Percentiles rank a stretch among this genome's conserved stretches.
phyloP scores from a whole-genome alignment of 2,329 filamentous ascomycete genomes.

The Alternaria sp. region DNA sequence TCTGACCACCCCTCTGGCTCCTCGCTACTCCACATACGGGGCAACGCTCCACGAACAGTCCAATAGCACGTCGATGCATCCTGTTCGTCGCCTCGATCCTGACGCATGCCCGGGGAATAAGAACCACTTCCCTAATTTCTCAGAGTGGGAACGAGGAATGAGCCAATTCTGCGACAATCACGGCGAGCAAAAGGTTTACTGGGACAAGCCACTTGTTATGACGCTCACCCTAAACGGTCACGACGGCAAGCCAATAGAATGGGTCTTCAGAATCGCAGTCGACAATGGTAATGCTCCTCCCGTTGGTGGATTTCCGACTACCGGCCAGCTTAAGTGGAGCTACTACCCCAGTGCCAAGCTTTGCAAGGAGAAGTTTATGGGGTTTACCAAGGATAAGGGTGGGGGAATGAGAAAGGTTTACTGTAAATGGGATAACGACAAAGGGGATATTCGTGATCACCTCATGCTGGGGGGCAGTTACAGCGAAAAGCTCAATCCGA shows the following conservation, averaged over 20 bases:
- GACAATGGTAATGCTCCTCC: not conserved
- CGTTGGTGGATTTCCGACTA: too few species aligned
- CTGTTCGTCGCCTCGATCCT: not conserved
- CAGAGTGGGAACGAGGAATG: not conserved
- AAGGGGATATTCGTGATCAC: not conserved
- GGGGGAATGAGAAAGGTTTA: not conserved
- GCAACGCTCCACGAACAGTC: not conserved
- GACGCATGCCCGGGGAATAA: slow-evolving; percentile 2
- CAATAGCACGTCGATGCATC: not conserved
- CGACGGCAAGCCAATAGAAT: slow-evolving; percentile 7
- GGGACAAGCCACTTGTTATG: not conserved
- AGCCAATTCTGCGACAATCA: slow-evolving; percentile 2
- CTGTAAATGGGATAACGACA: not conserved
- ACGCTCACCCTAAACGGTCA: slow-evolving; percentile 1
- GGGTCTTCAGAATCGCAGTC: slow-evolving; percentile 7
- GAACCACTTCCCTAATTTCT: not conserved
- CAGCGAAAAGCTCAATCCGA: not conserved
- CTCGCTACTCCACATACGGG: not conserved
- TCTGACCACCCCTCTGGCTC: not conserved
- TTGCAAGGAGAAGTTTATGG: slow-evolving; percentile 1
- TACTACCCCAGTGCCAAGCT: not conserved
- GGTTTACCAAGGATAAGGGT: not conserved
- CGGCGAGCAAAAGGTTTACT: not conserved
- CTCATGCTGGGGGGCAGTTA: slow-evolving; percentile 1
- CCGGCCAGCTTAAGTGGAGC: not conserved